Conservation (phyloP, 495 filamentous ascomycete genomes). For the Pseudomonodictys pantanalensis region DNA sequence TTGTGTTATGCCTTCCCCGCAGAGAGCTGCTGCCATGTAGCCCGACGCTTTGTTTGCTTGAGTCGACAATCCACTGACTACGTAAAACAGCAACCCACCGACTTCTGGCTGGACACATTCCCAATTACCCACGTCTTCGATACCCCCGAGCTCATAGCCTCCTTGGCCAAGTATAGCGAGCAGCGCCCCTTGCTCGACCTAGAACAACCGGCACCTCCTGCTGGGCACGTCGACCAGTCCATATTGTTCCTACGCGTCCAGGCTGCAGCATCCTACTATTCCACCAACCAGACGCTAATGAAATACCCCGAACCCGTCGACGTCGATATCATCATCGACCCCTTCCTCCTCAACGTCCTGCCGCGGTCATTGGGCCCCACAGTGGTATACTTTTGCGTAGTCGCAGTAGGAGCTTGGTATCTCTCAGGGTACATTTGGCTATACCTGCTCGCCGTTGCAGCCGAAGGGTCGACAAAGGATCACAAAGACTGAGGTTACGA, state of each 20-base stretch:
- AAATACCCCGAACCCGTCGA: constrained; percentile 65
- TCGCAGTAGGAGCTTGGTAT: constrained; percentile 39
- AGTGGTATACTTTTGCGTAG: constrained; percentile 38
- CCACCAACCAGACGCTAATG: constrained; percentile 72
- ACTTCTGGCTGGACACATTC: constrained; percentile 67
- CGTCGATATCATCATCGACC: constrained; percentile 89
- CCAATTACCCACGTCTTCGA: constrained; percentile 57
- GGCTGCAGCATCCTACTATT: constrained; percentile 81
- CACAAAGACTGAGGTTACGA: constrained; percentile 33
- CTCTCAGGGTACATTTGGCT: constrained; percentile 40
- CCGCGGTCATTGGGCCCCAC: constrained; percentile 43
- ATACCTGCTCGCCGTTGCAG: constrained; percentile 29
- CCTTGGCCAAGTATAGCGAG: constrained; percentile 62
- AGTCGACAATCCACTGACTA: not conserved
- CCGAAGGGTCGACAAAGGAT: constrained; percentile 19
- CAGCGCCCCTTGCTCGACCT: constrained; percentile 42
- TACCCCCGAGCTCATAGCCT: constrained; percentile 58
- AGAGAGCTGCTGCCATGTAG: not conserved
- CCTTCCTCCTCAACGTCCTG: constrained; percentile 53
- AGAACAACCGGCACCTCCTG: constrained; percentile 18
- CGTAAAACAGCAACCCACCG: constrained; percentile 77
- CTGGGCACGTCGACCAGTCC: constrained; percentile 43
- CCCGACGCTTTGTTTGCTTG: constrained; percentile 21
- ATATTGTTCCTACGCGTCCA: constrained; percentile 73
- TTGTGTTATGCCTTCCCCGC: too few relatives aligned